Conservation (phyloP, 768 basidiomycete species). For the Tulasnella sp. region DNA sequence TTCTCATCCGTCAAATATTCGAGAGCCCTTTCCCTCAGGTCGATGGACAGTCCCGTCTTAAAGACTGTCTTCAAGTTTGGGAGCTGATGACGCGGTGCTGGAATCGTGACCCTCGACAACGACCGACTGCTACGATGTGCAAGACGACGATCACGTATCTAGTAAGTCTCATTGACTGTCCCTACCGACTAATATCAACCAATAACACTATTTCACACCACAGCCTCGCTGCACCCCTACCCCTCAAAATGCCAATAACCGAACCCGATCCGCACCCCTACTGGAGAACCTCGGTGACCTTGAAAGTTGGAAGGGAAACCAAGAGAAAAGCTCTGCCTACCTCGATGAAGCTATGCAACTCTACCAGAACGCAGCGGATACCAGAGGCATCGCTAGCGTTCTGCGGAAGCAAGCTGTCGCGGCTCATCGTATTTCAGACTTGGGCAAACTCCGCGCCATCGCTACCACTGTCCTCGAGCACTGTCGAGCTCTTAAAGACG, state of each 20-base stretch:
- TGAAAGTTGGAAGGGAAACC: background rate
- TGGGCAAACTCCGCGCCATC: background rate
- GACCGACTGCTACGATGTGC: background rate
- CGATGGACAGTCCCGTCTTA: background rate
- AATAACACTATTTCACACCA: background rate
- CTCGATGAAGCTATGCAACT: background rate
- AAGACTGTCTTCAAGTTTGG: background rate
- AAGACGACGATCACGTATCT: background rate
- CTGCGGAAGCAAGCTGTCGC: background rate
- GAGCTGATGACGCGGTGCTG: background rate
- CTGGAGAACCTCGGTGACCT: slow-evolving; percentile 1
- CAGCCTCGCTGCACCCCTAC: background rate
- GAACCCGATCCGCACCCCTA: background rate
- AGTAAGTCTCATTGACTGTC: background rate
- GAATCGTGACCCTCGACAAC: background rate
- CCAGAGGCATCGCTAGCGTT: background rate
- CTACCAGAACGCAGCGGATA: background rate
- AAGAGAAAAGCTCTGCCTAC: background rate
- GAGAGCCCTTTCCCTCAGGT: background rate
- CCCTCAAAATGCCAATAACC: background rate
- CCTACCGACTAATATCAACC: background rate
- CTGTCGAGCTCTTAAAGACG: background rate
- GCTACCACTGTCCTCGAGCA: background rate
- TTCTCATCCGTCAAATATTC: background rate
- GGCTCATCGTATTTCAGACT: background rate